Percentiles rank a stretch among this genome's conserved stretches.
Conservation (phyloP, 345 rosid genomes). For the Salix arbutifolia region DNA sequence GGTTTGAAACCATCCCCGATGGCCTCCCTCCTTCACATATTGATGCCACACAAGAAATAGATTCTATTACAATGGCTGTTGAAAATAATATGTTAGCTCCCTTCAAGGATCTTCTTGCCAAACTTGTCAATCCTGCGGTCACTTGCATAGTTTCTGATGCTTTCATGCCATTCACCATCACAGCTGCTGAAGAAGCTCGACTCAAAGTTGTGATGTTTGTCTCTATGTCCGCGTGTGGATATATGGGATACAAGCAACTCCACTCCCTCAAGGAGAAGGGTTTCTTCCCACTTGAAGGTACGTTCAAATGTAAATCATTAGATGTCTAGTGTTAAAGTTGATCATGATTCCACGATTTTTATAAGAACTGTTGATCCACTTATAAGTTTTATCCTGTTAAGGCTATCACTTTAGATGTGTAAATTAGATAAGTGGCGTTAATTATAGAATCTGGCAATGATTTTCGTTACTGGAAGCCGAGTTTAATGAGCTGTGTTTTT, state of each 20-base stretch:
- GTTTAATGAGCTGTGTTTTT: too few species aligned
- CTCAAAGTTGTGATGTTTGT: constrained; percentile 30
- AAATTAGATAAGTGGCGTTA: too few species aligned
- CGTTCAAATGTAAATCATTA: too few species aligned
- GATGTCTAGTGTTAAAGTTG: too few species aligned
- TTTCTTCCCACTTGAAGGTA: background rate
- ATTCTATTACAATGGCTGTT: constrained; percentile 28
- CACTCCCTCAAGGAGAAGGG: background rate
- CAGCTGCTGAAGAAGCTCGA: constrained; percentile 32
- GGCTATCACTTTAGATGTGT: too few species aligned
- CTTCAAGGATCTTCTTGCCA: constrained; percentile 25
- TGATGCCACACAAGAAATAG: constrained; percentile 40
- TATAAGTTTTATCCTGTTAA: too few species aligned
- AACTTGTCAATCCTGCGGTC: constrained; percentile 32
- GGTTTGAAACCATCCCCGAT: background rate
- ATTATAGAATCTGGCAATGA: too few species aligned
- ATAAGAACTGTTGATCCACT: too few species aligned
- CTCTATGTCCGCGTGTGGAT: constrained; percentile 1
- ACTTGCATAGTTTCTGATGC: constrained; percentile 46
- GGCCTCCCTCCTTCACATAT: background rate
- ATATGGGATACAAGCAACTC: background rate
- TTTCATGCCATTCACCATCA: constrained; percentile 38
- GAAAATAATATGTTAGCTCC: constrained; percentile 18
- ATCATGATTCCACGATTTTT: too few species aligned
- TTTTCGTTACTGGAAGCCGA: too few species aligned